Conservation (phyloP, 1,284 basidiomycete species). For the Schizophyllum commune region DNA sequence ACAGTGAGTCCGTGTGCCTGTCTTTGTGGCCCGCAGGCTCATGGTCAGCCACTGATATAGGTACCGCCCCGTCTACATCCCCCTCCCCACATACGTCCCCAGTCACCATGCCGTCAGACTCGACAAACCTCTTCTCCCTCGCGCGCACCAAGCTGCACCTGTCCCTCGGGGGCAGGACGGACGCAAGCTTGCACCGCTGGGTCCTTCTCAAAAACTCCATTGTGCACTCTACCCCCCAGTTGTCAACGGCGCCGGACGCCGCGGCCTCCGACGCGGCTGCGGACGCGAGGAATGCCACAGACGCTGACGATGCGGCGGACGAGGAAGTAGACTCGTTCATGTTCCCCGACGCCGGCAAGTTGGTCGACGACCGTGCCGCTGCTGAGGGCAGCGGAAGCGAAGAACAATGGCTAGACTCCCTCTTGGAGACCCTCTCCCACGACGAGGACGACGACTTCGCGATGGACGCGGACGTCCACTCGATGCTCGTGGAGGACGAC, state of each 20-base stretch:
- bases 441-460: conserved; percentile 51
- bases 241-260: conserved; percentile 23
- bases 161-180: conserved; percentile 53
- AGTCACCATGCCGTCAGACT: conserved; percentile 37
- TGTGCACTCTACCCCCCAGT: conserved; percentile 38
- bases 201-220: conserved; percentile 80
- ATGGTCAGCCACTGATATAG: background rate
- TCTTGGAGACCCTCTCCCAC: conserved; percentile 61
- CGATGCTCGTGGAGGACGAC: conserved; percentile 43
- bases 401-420: conserved; percentile 71
- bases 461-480: conserved; percentile 31
- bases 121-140: conserved; percentile 45
- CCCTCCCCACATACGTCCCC: conserved; percentile 14
- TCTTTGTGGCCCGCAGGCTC: background rate
- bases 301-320: conserved; percentile 33
- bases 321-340: conserved; percentile 58
- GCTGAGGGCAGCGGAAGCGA: conserved; percentile 44
- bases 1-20: conserved; percentile 11
- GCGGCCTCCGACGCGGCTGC: conserved; percentile 27
- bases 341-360: conserved; percentile 65
- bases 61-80: conserved; percentile 1
- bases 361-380: conserved; percentile 31
- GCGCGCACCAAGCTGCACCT: conserved; percentile 69
- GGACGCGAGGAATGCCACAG: conserved; percentile 22
- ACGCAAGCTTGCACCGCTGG: conserved; percentile 73